Evolutionary conservation across 192 early-diverging fungal genomes (phyloP).

Genomic region (Diversispora eburnea): DNA sequence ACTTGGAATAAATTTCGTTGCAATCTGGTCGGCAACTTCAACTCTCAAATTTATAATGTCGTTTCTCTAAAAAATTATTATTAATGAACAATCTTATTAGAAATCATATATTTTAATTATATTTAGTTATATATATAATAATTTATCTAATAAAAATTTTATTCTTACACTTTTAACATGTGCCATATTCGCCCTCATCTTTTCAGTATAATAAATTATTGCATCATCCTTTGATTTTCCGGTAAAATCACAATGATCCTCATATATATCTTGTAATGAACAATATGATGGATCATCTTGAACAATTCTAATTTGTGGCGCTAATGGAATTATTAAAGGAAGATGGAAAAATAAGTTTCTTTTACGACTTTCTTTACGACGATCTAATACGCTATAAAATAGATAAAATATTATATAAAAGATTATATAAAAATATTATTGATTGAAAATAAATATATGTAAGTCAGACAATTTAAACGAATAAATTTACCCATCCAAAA

Average conservation of each 20-base stretch:
- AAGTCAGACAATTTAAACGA: neutral
- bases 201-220: conserved; percentile 73
- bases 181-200: conserved; percentile 59
- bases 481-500: conserved; percentile 66
- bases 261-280: conserved; percentile 91
- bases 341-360: conserved; percentile 78
- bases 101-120: too few species aligned
- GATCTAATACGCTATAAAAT: conserved; percentile 62
- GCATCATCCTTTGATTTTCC: conserved; percentile 86
- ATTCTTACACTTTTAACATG: neutral
- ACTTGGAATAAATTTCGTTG: conserved; percentile 77
- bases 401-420: neutral
- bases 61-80: neutral
- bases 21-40: conserved; percentile 86
- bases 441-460: neutral
- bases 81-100: neutral
- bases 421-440: neutral
- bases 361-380: conserved; percentile 77
- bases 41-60: conserved; percentile 67
- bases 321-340: conserved; percentile 89
- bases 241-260: conserved; percentile 71
- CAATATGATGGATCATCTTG: conserved; percentile 88
- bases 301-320: conserved; percentile 88
- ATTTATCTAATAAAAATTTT: neutral
- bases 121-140: neutral